Evolutionary conservation across 208 protist genomes (phyloP), one percentile per base, ranked within the genome.

Genomic region (Leishmania amazonensis): DNA sequence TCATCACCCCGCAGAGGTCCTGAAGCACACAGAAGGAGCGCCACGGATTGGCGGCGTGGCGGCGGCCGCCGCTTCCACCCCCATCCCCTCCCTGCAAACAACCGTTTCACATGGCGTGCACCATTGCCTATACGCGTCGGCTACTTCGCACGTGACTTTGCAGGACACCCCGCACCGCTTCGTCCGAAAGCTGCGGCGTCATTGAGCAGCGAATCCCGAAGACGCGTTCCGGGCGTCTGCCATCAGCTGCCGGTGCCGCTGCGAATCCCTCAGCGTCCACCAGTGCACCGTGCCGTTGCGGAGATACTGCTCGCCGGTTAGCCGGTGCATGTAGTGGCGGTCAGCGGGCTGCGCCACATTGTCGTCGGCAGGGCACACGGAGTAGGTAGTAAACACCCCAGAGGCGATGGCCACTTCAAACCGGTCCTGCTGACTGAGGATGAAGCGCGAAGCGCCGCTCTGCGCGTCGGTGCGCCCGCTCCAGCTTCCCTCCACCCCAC

Each of bases 281-380:
- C 82, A 85, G 40, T 71, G 78, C 64, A 85, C 82, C n/a, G 73
- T 64, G n/a, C 82, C 82, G 15, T 72, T 60, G 53, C 82, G 82
- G 40, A 85, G 73, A 53, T 76, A 73, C 38, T 40, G 9, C 42
- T 82, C 78, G 1, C 64, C 31, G 13, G 31, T 47, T 15, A 81
- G 21, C 11, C n/a, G 53, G 5, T 68, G 76, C 19, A 62, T 28
- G 62, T 51, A 70, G 24, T 38, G 24, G 21, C 24, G 38, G 57
- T 53, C 57, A 47, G 75, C 57, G 0, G 70, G 70, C 42, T 51
- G 45, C 70, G 45, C 8, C 8, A 31, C 24, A 38, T 28, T 13
- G 70, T 51, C 47, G 70, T 38, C 70, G 24, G 51, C 51, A 58
- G 53, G 38, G 17, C 35, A 60, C 67, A 85, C 35, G 0, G 40